A percentile compares a stretch with the other conserved stretches of the same genome.
These are phyloP conservation scores for Rhynchospora tenuis DNA, from an alignment of 176 grass and related monocot genomes.

Conservation along the genomic window DNA sequence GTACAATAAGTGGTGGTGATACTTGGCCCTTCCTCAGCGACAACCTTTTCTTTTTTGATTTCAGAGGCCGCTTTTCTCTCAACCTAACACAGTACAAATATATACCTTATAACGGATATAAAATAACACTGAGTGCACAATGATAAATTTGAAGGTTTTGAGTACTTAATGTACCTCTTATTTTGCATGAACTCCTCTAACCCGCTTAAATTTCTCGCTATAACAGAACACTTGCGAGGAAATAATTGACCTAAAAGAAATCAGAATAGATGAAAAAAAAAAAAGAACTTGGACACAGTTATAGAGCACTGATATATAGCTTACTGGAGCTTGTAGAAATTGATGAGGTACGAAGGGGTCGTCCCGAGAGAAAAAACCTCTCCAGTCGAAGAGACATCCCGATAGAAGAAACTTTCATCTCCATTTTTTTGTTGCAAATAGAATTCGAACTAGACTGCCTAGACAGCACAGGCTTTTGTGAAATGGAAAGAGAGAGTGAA, in stretches of 20 bases:
- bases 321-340: constrained; percentile 8
- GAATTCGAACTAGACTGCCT: neutral
- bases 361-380: constrained; percentile 38
- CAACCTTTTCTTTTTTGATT: constrained; percentile 46
- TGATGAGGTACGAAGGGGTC: constrained; percentile 3
- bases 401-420: constrained; percentile 17
- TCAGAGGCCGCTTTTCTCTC: constrained; percentile 27
- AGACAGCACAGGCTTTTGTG: neutral
- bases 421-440: constrained; percentile 29
- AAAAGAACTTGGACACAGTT: neutral
- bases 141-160: neutral
- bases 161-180: constrained; percentile 29
- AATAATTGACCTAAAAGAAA: constrained; percentile 35
- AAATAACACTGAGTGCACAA: neutral
- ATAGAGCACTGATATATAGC: neutral
- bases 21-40: constrained; percentile 62
- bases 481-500: neutral
- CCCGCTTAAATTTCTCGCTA: constrained; percentile 46
- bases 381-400: constrained; percentile 23
- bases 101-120: neutral
- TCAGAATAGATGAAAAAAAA: constrained; percentile 1
- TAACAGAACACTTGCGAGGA: constrained; percentile 30
- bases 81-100: constrained; percentile 29
- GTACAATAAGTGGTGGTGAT: constrained; percentile 58
- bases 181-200: constrained; percentile 37